Evolutionary conservation across 305 asterid species (phyloP).

Genomic region (Solanum hybrid): DNA sequence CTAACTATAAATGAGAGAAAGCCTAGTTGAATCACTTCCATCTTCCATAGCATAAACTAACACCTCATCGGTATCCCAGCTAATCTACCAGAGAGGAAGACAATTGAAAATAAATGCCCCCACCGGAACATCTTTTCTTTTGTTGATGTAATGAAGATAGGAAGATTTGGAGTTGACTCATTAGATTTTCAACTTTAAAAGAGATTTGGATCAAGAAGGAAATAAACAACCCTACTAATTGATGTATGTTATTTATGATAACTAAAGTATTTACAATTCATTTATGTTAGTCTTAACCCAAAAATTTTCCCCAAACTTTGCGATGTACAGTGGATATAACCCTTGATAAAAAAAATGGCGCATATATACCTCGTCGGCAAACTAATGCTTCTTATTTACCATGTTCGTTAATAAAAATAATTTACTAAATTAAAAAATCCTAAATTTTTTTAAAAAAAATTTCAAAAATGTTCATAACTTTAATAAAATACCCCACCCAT

Average conservation of each 20-base stretch:
- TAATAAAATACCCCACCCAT: neutral
- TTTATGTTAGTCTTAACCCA: neutral
- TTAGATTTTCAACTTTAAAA: neutral
- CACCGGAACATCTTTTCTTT: too few relatives aligned
- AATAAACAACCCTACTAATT: neutral
- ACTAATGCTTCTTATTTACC: neutral
- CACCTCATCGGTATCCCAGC: neutral
- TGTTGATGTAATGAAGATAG: neutral
- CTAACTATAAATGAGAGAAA: neutral
- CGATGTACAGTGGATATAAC: neutral
- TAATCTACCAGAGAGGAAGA: neutral
- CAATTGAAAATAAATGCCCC: neutral
- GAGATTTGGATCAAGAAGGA: neutral
- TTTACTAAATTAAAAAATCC: neutral
- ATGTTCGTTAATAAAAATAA: too few relatives aligned
- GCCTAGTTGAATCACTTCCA: neutral
- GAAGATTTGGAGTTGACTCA: neutral
- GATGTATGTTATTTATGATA: neutral
- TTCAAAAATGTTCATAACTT: neutral
- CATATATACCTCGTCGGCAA: accelerated
- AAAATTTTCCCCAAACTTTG: too few relatives aligned
- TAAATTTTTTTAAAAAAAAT: too few relatives aligned
- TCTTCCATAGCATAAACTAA: neutral
- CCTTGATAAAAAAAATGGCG: neutral
- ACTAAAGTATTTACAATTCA: neutral